These are phyloP conservation scores for Delphinella strobiligena DNA, from an alignment of 2,329 filamentous ascomycete genomes.

Conservation along the genomic window DNA sequence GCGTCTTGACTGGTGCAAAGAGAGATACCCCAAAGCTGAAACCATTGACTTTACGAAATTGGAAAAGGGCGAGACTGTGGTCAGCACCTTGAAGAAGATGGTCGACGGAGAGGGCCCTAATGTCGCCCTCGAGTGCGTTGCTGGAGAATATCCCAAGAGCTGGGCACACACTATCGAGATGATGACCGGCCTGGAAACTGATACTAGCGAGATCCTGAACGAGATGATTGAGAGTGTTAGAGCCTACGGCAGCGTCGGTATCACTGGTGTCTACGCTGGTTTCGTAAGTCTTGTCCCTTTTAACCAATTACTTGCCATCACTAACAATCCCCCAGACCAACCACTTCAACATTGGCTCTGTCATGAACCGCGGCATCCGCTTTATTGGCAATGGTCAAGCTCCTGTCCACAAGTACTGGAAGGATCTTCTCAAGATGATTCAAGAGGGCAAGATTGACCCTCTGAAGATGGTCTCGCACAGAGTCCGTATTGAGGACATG, in stretches of 20 bases:
- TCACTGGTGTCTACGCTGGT: conserved; percentile 60
- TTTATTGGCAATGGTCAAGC: conserved; percentile 59
- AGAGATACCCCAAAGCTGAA: conserved; percentile 53
- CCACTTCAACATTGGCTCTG: conserved; percentile 65
- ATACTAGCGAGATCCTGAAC: conserved; percentile 70
- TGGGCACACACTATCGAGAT: conserved; percentile 50
- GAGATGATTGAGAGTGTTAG: conserved; percentile 67
- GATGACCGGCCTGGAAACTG: conserved; percentile 61
- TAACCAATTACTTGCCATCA: neutral
- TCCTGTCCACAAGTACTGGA: conserved; percentile 76
- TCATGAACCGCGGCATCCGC: conserved; percentile 80
- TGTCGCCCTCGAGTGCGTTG: conserved; percentile 56
- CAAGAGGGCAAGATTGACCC: conserved; percentile 59
- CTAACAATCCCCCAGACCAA: conserved; percentile 42
- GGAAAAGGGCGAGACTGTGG: conserved; percentile 47
- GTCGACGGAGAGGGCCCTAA: conserved; percentile 59
- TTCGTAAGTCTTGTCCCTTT: conserved; percentile 32
- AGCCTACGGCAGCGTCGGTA: conserved; percentile 60
- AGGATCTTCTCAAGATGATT: conserved; percentile 59
- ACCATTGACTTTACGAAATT: conserved; percentile 58
- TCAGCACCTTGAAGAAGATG: conserved; percentile 61
- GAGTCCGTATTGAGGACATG: conserved; percentile 43
- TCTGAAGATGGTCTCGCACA: conserved; percentile 69
- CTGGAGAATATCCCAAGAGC: conserved; percentile 51
- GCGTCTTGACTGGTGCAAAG: conserved; percentile 56